Conservation (phyloP, 2,329 filamentous ascomycete genomes). For the Metarhizium sp. region DNA sequence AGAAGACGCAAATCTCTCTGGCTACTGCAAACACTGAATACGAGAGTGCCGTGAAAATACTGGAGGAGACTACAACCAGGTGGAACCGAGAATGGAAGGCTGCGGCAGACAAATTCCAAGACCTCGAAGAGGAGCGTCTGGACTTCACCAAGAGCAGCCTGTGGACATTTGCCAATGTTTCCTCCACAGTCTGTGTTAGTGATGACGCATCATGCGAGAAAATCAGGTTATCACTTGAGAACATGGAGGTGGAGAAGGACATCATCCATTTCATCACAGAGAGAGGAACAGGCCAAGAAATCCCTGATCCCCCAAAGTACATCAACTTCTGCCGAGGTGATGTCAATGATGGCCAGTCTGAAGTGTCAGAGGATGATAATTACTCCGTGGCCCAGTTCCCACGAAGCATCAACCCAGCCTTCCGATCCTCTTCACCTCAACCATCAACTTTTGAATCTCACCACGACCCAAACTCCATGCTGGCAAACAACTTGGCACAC, state of each 20-base stretch:
- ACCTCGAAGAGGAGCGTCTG: conserved; percentile 90
- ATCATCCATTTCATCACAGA: conserved; percentile 84
- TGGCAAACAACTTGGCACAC: conserved; percentile 62
- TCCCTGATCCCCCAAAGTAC: conserved; percentile 92
- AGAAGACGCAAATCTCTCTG: conserved; percentile 96
- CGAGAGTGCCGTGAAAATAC: conserved; percentile 80
- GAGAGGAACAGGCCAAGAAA: conserved; percentile 87
- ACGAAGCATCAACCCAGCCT: conserved; percentile 88
- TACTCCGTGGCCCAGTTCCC: conserved; percentile 97
- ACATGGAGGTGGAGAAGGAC: conserved; percentile 95
- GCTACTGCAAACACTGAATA: conserved; percentile 89
- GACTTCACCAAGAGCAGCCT: conserved; percentile 97
- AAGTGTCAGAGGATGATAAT: conserved; percentile 73
- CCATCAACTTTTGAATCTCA: conserved; percentile 90
- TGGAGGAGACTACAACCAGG: conserved; percentile 88
- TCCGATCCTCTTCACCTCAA: conserved; percentile 90
- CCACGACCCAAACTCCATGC: conserved; percentile 69
- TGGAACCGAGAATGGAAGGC: conserved; percentile 99
- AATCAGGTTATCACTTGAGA: conserved; percentile 83
- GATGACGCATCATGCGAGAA: conserved; percentile 97
- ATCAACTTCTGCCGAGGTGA: conserved; percentile 98
- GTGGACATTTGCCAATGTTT: conserved; percentile 96
- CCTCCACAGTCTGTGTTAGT: conserved; percentile 94
- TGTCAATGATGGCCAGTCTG: conserved; percentile 68
- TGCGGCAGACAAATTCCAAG: conserved; percentile 97